Evolutionary conservation across 805 yeast species (phyloP).

Genomic region (Candida manassasensis): DNA sequence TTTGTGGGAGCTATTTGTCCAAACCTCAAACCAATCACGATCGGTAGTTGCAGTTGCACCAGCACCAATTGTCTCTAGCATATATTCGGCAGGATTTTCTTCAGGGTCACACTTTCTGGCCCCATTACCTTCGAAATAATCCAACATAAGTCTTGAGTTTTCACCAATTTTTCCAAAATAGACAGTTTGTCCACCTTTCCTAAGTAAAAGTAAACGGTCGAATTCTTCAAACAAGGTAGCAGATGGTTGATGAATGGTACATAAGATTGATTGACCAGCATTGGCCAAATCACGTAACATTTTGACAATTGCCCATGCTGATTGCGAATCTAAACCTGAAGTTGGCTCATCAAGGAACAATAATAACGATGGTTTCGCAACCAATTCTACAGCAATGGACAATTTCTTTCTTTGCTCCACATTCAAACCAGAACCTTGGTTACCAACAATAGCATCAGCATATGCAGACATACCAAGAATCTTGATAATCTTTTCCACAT

Average conservation of each 20-base stretch:
- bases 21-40: constrained; percentile 60
- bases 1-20: constrained; percentile 37
- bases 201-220: constrained; percentile 25
- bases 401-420: constrained; percentile 18
- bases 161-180: constrained; percentile 22
- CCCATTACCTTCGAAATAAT: constrained; percentile 28
- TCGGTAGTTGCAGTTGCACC: constrained; percentile 64
- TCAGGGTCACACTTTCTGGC: constrained; percentile 50
- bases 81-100: constrained; percentile 36
- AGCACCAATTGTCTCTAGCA: constrained; percentile 60
- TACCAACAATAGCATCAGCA: constrained; percentile 16
- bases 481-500: constrained; percentile 15
- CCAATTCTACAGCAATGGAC: constrained; percentile 16
- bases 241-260: constrained; percentile 56
- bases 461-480: constrained; percentile 15
- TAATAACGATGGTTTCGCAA: constrained; percentile 27
- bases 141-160: constrained; percentile 15
- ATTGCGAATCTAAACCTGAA: constrained; percentile 54
- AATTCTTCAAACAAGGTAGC: constrained; percentile 40
- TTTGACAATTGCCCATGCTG: constrained; percentile 56
- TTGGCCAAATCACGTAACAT: constrained; percentile 45
- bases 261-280: constrained; percentile 61
- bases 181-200: constrained; percentile 26
- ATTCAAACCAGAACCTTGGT: constrained; percentile 14
- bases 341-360: constrained; percentile 61